Base-by-base conservation (phyloP, 371 early-diverging fungal species). In the Apophysomyces variabilis region DNA sequence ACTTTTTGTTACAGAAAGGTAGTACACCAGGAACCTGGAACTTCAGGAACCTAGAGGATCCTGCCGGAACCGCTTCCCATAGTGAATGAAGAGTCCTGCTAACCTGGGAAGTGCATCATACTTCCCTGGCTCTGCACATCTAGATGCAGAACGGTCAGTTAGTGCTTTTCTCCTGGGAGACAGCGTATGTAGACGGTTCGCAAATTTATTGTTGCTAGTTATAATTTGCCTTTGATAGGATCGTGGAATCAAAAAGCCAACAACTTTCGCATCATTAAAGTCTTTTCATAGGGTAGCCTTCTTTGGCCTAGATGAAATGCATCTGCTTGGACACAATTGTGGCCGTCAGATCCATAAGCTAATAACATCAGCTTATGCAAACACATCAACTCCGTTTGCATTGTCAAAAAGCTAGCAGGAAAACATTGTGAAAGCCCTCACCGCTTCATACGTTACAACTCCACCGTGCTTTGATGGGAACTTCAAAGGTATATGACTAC, bases 311-410 rank as follows among this genome's bases (percentile, higher is more conserved):
- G 38, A 62, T n/a, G 57, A 62, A 21, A 44, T 62, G 45, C 63
- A 62, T 39, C 38, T 54, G 13, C 32, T 62, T 37, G 63, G 63
- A 13, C 32, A 8, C 1, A 62, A 62, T 74, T 89, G 50, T 9
- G 50, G 50, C 4, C 21, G 50, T 6, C 50, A 50, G 50, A 50
- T 50, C 50, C 50, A 50, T 50, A n/a, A 50, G 21, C 21, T 50
- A 0, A n/a, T 50, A 35, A 50, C 50, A 4, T 50, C 50, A 5
- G 21, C 7, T 4, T 50, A 50, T 50, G 18, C 50, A 50, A 4
- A 50, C 11, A 18, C 21, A 5, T 50, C 11, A 4, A 50, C 50
- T 18, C 50, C 50, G 11, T 50, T 50, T 21, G 1, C 21, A 5
- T 18, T 50, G 21, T 50, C 50, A 18, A 50, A 21, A 18, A 50